Percentiles rank a stretch among this genome's conserved stretches.
These are phyloP conservation scores for Karstenula rhodostoma DNA, from an alignment of 2,329 filamentous ascomycete genomes.

Conservation along the genomic window DNA sequence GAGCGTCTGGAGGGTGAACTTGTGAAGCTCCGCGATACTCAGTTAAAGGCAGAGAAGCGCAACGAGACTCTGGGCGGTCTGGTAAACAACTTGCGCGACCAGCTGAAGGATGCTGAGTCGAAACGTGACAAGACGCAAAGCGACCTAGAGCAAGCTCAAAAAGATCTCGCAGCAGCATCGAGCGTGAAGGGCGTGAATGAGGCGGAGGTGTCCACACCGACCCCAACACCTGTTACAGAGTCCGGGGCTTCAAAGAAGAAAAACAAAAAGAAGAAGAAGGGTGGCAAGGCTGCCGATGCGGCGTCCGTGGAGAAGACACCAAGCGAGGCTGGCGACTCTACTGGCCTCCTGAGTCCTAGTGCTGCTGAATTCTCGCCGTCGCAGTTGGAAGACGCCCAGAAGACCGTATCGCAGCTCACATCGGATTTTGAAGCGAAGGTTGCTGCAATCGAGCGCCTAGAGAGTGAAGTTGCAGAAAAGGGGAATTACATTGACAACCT, in stretches of 20 bases:
- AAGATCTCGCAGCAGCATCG: constrained; percentile 34
- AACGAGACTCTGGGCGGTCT: constrained; percentile 63
- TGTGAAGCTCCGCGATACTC: constrained; percentile 36
- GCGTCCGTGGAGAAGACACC: constrained; percentile 49
- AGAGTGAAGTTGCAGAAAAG: constrained; percentile 58
- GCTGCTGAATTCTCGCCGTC: constrained; percentile 54
- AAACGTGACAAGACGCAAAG: constrained; percentile 56
- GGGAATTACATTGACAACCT: constrained; percentile 77
- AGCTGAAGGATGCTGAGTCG: constrained; percentile 63
- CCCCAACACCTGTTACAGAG: constrained; percentile 27
- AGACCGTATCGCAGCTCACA: constrained; percentile 40
- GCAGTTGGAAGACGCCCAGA: constrained; percentile 40
- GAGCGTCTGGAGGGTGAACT: constrained; percentile 44
- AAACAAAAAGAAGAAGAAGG: constrained; percentile 83
- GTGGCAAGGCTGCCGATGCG: constrained; percentile 56
- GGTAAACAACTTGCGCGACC: constrained; percentile 61
- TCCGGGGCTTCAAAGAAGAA: constrained; percentile 71
- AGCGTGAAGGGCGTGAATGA: constrained; percentile 27
- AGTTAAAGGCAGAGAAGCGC: constrained; percentile 59
- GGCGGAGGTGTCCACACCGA: constrained; percentile 27
- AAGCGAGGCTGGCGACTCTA: constrained; percentile 49
- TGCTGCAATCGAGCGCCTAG: constrained; percentile 40
- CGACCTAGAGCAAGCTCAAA: constrained; percentile 49
- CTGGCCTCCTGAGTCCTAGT: constrained; percentile 42
- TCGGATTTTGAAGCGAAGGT: constrained; percentile 48